Evolutionary conservation across 2,329 filamentous ascomycete genomes (phyloP), one percentile per base, ranked within the genome.

Genomic region (Epichloe sibirici): DNA sequence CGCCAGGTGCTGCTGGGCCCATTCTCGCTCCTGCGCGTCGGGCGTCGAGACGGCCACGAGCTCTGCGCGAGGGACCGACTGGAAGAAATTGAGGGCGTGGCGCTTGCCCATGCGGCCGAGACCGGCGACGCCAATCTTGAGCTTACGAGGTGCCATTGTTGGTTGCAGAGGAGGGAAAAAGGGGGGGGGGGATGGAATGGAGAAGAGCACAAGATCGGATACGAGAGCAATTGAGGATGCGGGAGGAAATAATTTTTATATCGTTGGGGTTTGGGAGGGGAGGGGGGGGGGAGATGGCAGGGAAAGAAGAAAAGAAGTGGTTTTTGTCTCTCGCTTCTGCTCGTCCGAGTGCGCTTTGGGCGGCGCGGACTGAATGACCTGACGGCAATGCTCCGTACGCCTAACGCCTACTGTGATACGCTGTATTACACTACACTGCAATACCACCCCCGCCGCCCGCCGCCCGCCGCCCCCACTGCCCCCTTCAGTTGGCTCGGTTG

Each of bases 71-170:
- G 73, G 72, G 6, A 70, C 70, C 31, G 66, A 65, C 52, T 73
- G 62, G 48, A 75, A 63, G 53, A 76, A 70, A 57, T 74, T 75
- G 46, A 72, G 61, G 50, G 72, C 75, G 63, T 77, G 74, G n/a
- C 74, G 69, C 54, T 72, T 69, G 47, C 74, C 75, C 72, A 78
- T 78, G 57, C 75, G 72, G 35, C 75, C 74, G 48, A 77, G 72
- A 46, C 75, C 74, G 40, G 71, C 72, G 49, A 72, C 71, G 51
- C 66, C 74, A 56, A 77, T 63, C 56, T 71, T 65, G 52, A 74
- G 62, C 56, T 65, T 68, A 47, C 54, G 51, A 23, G 63, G 56
- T 23, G 52, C 21, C 62, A 63, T 58, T 46, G 31, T 52, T 23
- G 31, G 38, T 6, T 50, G 38, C 17, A 28, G 11, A 50, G 12